These are phyloP conservation scores for Ascochyta viciae-villosae DNA, from an alignment of 2,329 filamentous ascomycete species.

Conservation along the genomic window DNA sequence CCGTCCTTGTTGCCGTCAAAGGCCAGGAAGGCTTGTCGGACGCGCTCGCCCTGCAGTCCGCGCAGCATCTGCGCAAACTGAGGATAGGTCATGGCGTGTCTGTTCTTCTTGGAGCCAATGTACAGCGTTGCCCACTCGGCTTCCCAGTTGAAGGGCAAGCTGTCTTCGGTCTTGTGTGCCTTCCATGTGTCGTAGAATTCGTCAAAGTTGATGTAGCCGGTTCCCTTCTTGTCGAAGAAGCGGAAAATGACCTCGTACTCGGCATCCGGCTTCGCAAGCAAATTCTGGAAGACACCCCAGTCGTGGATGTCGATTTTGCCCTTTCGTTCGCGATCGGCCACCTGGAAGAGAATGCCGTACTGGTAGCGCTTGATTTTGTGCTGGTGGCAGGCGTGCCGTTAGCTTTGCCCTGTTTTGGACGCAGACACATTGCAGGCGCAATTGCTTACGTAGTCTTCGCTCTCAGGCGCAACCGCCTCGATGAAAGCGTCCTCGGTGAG, in stretches of 20 bases:
- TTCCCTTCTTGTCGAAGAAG: conserved; percentile 86
- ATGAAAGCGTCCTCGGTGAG: conserved; percentile 90
- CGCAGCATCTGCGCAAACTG: conserved; percentile 99
- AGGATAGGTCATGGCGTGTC: conserved; percentile 90
- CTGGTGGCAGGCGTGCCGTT: conserved; percentile 58
- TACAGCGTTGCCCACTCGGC: conserved; percentile 97
- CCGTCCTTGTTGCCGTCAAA: conserved; percentile 93
- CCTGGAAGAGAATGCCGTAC: conserved; percentile 89
- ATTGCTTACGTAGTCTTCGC: conserved; percentile 85
- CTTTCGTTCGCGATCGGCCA: conserved; percentile 79
- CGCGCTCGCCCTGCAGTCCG: conserved; percentile 92
- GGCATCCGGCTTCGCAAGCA: conserved; percentile 91
- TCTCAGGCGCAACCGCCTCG: conserved; percentile 82
- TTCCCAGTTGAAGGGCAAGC: conserved; percentile 95
- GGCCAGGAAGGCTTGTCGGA: conserved; percentile 90
- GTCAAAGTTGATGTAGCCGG: conserved; percentile 86
- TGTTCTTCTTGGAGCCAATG: conserved; percentile 83
- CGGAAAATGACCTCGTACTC: conserved; percentile 99
- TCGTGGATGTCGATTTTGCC: conserved; percentile 82
- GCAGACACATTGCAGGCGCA: conserved; percentile 25
- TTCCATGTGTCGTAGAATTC: conserved; percentile 86
- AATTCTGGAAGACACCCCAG: conserved; percentile 93
- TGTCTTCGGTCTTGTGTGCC: conserved; percentile 82
- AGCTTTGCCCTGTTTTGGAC: conserved; percentile 30
- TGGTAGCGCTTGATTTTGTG: conserved; percentile 98